These are phyloP conservation scores for Mycogone perniciosa DNA, from an alignment of 2,329 filamentous ascomycete species.

Conservation along the genomic window DNA sequence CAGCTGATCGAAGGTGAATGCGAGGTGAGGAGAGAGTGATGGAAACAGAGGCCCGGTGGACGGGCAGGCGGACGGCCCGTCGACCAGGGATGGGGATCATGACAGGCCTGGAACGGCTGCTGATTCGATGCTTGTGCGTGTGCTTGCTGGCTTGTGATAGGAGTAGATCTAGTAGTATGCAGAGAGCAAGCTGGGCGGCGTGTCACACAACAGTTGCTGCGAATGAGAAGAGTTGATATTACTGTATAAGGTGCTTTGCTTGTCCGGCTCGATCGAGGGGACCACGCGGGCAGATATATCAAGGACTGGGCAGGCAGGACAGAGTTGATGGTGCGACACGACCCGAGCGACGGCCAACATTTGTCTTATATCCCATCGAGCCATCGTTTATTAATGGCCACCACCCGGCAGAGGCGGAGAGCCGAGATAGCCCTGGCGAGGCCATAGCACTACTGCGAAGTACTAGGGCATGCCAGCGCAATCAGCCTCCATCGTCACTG, in stretches of 20 bases:
- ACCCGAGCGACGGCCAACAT: too few relatives aligned
- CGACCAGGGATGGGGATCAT: constrained; percentile 20
- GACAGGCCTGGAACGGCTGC: constrained; percentile 11
- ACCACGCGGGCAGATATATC: too few relatives aligned
- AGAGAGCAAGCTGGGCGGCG: too few relatives aligned
- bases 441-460: not conserved
- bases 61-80: constrained; percentile 17
- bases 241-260: too few relatives aligned
- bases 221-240: too few relatives aligned
- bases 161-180: too few relatives aligned
- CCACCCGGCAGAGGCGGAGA: constrained; percentile 10
- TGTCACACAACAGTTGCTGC: too few relatives aligned
- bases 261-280: too few relatives aligned
- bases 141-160: not conserved
- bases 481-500: too few relatives aligned
- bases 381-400: not conserved
- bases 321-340: not conserved
- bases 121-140: not conserved
- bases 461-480: not conserved
- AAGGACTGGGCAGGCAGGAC: not conserved
- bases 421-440: not conserved
- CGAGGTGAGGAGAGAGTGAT: constrained; percentile 2
- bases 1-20: not conserved
- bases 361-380: not conserved
- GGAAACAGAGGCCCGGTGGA: constrained; percentile 11